Conservation (phyloP, 208 protist species). For the Tritrichomonas foetus region DNA sequence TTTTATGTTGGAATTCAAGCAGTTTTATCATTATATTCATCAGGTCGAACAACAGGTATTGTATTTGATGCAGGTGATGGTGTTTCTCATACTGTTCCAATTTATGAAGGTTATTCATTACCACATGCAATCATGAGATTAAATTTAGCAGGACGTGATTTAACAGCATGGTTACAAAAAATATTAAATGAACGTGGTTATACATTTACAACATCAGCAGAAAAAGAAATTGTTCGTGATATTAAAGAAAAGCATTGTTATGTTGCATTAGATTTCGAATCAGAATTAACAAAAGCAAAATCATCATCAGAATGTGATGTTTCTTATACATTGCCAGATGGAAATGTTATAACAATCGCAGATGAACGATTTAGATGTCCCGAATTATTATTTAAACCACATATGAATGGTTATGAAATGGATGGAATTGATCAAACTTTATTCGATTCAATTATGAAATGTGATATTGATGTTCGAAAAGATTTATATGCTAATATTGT, state of each 20-base stretch:
- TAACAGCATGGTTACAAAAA: conserved; percentile 64
- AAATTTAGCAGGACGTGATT: conserved; percentile 65
- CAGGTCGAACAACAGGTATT: conserved; percentile 72
- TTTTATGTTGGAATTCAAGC: conserved; percentile 79
- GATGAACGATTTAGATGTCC: conserved; percentile 36
- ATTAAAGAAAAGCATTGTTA: conserved; percentile 52
- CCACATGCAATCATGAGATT: conserved; percentile 60
- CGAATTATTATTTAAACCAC: conserved; percentile 68
- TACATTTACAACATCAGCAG: conserved; percentile 62
- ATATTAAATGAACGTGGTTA: conserved; percentile 60
- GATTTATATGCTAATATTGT: conserved; percentile 63
- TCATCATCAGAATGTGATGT: too few species aligned
- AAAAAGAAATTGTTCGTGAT: conserved; percentile 47
- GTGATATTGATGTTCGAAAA: conserved; percentile 65
- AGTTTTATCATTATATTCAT: conserved; percentile 77
- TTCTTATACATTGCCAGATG: conserved; percentile 71
- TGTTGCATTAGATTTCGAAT: neutral
- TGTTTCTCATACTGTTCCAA: conserved; percentile 87
- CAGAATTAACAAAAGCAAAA: too few species aligned
- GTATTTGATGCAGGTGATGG: conserved; percentile 87
- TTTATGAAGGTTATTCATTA: conserved; percentile 74
- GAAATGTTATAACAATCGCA: conserved; percentile 50
- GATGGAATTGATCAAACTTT: neutral
- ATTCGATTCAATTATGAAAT: conserved; percentile 56
- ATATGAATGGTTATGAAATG: conserved; percentile 44